Conservation (phyloP, 768 basidiomycete genomes). For the Mycena vulgaris region DNA sequence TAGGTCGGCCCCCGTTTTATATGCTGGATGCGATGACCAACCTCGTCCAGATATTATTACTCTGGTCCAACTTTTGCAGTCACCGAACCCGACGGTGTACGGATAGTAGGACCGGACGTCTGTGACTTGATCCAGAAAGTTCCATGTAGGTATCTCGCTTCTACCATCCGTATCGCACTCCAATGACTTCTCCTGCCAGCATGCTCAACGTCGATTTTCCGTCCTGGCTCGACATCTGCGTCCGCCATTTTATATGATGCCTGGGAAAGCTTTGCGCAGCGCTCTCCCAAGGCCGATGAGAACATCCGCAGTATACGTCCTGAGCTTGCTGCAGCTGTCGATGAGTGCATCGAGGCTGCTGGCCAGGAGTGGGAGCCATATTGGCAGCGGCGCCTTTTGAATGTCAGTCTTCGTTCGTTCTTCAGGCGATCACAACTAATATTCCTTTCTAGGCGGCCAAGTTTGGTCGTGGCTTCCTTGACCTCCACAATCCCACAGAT, state of each 20-base stretch:
- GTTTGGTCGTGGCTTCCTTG: constrained; percentile 94
- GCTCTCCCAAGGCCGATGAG: constrained; percentile 94
- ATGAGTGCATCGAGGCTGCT: constrained; percentile 95
- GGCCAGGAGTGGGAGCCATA: constrained; percentile 91
- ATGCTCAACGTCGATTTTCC: constrained; percentile 86
- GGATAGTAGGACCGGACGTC: constrained; percentile 83
- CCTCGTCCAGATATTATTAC: constrained; percentile 79
- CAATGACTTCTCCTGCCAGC: constrained; percentile 56
- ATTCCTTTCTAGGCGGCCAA: constrained; percentile 83
- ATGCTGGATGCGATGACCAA: constrained; percentile 22
- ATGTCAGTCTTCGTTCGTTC: constrained; percentile 62
- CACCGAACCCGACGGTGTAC: constrained; percentile 91
- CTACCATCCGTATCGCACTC: neutral
- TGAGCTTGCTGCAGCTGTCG: constrained; percentile 89
- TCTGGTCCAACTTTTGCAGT: constrained; percentile 81
- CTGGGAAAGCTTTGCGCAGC: constrained; percentile 87
- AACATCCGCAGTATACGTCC: constrained; percentile 89
- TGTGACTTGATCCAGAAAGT: constrained; percentile 96
- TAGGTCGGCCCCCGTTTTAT: constrained; percentile 55
- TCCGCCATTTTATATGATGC: constrained; percentile 95
- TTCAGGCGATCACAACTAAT: neutral
- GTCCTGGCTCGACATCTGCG: constrained; percentile 93
- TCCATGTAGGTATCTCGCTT: constrained; percentile 69
- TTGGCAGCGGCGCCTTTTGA: constrained; percentile 91
- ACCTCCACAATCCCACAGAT: constrained; percentile 92